These are phyloP conservation scores for Globisporangium spiculum DNA, from an alignment of 352 stramenopile species.

Conservation along the genomic window DNA sequence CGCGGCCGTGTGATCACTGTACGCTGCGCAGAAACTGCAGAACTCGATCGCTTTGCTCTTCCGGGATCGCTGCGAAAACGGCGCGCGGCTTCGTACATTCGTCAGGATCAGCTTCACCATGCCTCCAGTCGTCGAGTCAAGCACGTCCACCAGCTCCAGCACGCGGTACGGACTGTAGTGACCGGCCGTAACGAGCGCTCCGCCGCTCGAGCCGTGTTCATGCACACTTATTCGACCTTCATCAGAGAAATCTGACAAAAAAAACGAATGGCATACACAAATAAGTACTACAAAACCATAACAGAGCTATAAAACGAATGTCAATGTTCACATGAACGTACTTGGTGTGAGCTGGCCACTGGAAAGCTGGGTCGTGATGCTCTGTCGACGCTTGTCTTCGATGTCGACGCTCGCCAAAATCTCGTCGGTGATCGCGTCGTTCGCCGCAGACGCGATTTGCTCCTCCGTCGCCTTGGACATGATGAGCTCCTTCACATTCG, in stretches of 20 bases:
- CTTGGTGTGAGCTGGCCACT: slow-evolving; percentile 9
- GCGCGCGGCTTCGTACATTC: slow-evolving; percentile 55
- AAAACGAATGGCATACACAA: not conserved
- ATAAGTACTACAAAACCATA: not conserved
- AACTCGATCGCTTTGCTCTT: slow-evolving; percentile 49
- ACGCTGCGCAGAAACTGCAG: slow-evolving; percentile 67
- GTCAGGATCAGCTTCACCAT: slow-evolving; percentile 74
- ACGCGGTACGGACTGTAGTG: slow-evolving; percentile 59
- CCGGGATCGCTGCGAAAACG: slow-evolving; percentile 31
- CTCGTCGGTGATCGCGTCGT: slow-evolving; percentile 74
- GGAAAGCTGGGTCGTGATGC: slow-evolving; percentile 18
- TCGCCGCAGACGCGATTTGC: slow-evolving; percentile 63
- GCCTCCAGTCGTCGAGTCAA: slow-evolving; percentile 71
- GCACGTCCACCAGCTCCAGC: slow-evolving; percentile 69
- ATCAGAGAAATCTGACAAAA: slow-evolving; percentile 9
- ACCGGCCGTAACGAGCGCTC: slow-evolving; percentile 8
- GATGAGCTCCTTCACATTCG: slow-evolving; percentile 59
- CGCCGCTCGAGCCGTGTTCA: not conserved
- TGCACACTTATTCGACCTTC: not conserved
- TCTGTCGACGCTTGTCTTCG: slow-evolving; percentile 46
- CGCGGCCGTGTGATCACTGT: slow-evolving; percentile 56
- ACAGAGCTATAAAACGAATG: not conserved
- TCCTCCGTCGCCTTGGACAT: slow-evolving; percentile 64
- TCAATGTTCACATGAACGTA: not conserved
- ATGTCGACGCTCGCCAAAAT: slow-evolving; percentile 61